Conservation (phyloP, 1,284 basidiomycete genomes). For the Apiotrichum gamsii region DNA sequence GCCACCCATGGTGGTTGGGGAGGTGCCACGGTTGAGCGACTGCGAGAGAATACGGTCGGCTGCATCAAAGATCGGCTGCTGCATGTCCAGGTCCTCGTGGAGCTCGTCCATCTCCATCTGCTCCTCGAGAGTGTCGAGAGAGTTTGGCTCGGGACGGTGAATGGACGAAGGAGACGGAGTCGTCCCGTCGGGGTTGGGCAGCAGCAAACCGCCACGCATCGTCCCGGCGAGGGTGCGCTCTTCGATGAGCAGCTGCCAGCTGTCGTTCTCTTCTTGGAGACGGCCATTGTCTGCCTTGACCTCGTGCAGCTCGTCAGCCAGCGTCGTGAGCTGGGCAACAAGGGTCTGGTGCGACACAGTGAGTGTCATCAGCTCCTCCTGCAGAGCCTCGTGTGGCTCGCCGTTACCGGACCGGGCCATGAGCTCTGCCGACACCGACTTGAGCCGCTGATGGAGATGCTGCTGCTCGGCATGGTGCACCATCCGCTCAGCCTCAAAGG, state of each 20-base stretch:
- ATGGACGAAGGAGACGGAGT: background rate
- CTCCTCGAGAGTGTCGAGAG: constrained; percentile 32
- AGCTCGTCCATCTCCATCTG: constrained; percentile 37
- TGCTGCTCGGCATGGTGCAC: constrained; percentile 37
- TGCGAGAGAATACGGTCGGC: constrained; percentile 14
- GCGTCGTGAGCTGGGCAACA: constrained; percentile 32
- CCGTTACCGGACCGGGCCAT: constrained; percentile 5
- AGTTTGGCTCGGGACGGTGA: constrained; percentile 5
- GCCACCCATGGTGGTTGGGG: constrained; percentile 46
- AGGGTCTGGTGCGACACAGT: constrained; percentile 34
- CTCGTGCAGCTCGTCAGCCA: constrained; percentile 35
- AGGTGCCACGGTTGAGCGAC: background rate
- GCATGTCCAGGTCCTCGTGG: constrained; percentile 30
- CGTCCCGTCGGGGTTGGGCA: background rate
- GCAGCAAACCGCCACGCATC: constrained; percentile 52
- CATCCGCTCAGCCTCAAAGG: constrained; percentile 41
- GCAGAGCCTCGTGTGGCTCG: constrained; percentile 16
- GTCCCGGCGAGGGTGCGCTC: constrained; percentile 83
- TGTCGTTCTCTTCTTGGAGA: constrained; percentile 77
- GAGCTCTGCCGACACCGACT: constrained; percentile 16
- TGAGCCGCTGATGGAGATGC: constrained; percentile 32
- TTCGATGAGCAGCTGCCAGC: constrained; percentile 81
- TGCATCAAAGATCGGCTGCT: constrained; percentile 27
- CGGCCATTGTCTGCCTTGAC: constrained; percentile 27
- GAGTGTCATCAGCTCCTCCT: constrained; percentile 39